phyloP scores from a whole-genome alignment of 805 yeast genomes.

The Candida manassasensis region DNA sequence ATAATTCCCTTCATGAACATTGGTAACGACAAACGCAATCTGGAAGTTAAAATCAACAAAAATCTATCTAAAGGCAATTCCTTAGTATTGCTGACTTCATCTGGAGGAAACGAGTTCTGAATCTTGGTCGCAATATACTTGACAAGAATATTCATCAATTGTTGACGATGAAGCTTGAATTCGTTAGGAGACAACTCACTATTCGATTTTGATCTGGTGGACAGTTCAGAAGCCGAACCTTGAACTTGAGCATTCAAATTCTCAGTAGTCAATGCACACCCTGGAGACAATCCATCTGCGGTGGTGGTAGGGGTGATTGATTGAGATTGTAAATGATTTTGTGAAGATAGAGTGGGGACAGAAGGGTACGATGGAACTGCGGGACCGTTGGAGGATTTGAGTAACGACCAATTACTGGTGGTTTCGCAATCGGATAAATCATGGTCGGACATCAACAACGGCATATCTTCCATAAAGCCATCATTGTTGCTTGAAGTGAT shows the following conservation, averaged over 20 bases:
- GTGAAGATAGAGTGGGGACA: not conserved
- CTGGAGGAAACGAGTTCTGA: constrained; percentile 41
- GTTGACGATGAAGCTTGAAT: constrained; percentile 19
- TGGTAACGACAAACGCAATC: constrained; percentile 31
- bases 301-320: not conserved
- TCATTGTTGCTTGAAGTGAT: constrained; percentile 4
- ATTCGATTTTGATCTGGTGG: not conserved
- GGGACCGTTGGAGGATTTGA: not conserved
- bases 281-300: not conserved
- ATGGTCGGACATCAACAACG: constrained; percentile 29
- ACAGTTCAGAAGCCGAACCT: not conserved
- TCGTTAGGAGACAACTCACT: constrained; percentile 14
- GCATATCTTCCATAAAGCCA: constrained; percentile 21
- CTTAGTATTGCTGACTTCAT: constrained; percentile 18
- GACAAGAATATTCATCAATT: constrained; percentile 39
- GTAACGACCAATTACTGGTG: constrained; percentile 7
- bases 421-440: constrained; percentile 27
- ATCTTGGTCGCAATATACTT: constrained; percentile 41
- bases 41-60: constrained; percentile 31
- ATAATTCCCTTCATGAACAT: constrained; percentile 38
- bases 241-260: not conserved
- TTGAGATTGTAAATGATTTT: not conserved
- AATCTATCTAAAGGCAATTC: constrained; percentile 39
- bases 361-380: not conserved
- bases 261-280: not conserved